These are phyloP conservation scores for Bondarzewia mesenterica DNA, from an alignment of 1,284 basidiomycete species.

Conservation along the genomic window DNA sequence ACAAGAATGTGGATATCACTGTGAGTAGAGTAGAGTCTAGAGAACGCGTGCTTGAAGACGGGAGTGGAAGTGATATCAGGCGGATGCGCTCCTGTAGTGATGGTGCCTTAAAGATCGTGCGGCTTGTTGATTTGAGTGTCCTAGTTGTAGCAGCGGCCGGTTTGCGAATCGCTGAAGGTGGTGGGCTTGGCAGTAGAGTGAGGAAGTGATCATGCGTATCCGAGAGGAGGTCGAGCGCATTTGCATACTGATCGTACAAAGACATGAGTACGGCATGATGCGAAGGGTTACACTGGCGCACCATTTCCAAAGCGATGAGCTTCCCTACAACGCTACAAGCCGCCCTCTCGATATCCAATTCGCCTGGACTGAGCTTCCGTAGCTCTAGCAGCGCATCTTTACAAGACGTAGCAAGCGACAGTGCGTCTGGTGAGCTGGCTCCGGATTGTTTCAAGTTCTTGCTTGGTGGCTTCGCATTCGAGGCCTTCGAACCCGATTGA, in stretches of 20 bases:
- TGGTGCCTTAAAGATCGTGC: neutral
- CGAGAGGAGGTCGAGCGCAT: constrained; percentile 34
- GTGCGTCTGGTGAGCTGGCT: constrained; percentile 24
- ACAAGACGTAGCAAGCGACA: constrained; percentile 22
- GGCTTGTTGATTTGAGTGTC: neutral
- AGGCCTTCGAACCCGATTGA: constrained; percentile 51
- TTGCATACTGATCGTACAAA: constrained; percentile 35
- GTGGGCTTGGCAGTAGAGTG: constrained; percentile 16
- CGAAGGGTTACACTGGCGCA: constrained; percentile 25
- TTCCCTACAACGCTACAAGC: constrained; percentile 59
- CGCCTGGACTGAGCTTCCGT: constrained; percentile 34
- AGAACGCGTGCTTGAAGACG: constrained; percentile 16
- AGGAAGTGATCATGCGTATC: constrained; percentile 39
- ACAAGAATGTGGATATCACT: constrained; percentile 50
- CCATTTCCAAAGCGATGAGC: constrained; percentile 56
- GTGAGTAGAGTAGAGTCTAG: constrained; percentile 36
- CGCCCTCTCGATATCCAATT: constrained; percentile 65
- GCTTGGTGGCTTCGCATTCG: constrained; percentile 19
- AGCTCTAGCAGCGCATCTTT: constrained; percentile 34
- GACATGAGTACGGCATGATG: constrained; percentile 6
- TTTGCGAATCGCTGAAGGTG: constrained; percentile 1
- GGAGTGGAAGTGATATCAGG: constrained; percentile 39
- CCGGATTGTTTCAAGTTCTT: constrained; percentile 19
- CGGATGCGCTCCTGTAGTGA: constrained; percentile 14
- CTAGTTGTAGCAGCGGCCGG: neutral